Percentiles rank a stretch among this genome's conserved stretches.
Conservation (phyloP, 2,329 filamentous ascomycete genomes). For the Rasamsonia emersonii region DNA sequence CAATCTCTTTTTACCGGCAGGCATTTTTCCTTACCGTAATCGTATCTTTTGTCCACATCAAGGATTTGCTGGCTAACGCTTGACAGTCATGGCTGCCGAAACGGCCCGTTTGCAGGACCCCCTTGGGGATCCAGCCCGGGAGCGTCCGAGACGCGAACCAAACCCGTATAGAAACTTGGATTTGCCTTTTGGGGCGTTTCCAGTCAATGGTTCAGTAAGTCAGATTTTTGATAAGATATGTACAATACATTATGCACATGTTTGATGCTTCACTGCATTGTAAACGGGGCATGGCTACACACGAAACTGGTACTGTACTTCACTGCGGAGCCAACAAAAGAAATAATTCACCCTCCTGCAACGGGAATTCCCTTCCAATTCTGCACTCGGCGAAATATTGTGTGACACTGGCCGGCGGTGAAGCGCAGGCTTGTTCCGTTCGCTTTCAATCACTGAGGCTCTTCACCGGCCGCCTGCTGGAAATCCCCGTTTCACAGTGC, state of each 20-base stretch:
- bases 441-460: not conserved
- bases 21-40: no score
- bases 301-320: no score
- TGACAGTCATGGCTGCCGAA: not conserved
- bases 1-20: no score
- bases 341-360: not conserved
- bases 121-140: conserved; percentile 15
- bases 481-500: not conserved
- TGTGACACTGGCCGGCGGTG: not conserved
- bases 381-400: not conserved
- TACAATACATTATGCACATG: not conserved
- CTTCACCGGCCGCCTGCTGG: not conserved
- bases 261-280: not conserved
- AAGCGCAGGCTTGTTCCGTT: not conserved
- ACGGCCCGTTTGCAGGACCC: not conserved
- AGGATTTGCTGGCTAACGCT: no score
- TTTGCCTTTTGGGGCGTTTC: conserved; percentile 15
- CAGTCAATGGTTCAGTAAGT: conserved; percentile 18
- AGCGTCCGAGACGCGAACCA: conserved; percentile 11
- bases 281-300: not conserved
- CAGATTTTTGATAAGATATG: no score
- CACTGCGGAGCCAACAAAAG: not conserved
- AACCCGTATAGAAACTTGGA: conserved; percentile 19
- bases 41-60: no score
- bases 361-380: not conserved